Evolutionary conservation across 106 monocot genomes (phyloP), one percentile per base, ranked within the genome.

Genomic region (Gastrodia elata): DNA sequence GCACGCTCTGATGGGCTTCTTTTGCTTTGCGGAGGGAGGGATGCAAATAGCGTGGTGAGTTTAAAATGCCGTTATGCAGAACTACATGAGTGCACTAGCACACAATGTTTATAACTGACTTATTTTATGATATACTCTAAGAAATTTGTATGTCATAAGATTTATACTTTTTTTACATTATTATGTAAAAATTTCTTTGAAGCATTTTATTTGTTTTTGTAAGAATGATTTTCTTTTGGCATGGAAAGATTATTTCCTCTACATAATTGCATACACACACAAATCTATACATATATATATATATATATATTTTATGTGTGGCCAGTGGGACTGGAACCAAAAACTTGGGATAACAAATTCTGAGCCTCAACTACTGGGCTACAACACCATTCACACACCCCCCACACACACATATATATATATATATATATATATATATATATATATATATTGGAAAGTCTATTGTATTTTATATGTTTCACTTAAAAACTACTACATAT

Each of bases 1-100:
- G 97, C 97, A 68, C 90, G 97, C 30, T 98, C 97, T 61, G 97
- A 98, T 82, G 97, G 97, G 27, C 93, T 98, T 79, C 90, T 98
- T 72, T 81, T 98, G 80, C 84, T 98, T 67, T 98, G 97, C 80
- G 97, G 97, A 55, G 97, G 97, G 76, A 98, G 97, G 83, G 97
- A 98, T 88, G 90, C 92, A 72, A 98, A 83, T 68, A 93, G 90
- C 84, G 97, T 98, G 92, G 97, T 98, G 52, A 81, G 90, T 82
- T 48, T 65, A 37, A 35, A 38, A 6, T 67, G 67, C 67, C 14
- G 13, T 2, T 32, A 30, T 61, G 32, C 61, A 13, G 61, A 61
- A 7, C 9, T 14, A 6, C 55, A 11, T 3, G 13, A 32, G 15
- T 24, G 30, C 61, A 32, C 22, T 13, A 30, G 14, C 11, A 26